These are phyloP conservation scores for Zhuliangozyma parablackwelliae DNA, from an alignment of 1,139 yeast species.

Conservation along the genomic window DNA sequence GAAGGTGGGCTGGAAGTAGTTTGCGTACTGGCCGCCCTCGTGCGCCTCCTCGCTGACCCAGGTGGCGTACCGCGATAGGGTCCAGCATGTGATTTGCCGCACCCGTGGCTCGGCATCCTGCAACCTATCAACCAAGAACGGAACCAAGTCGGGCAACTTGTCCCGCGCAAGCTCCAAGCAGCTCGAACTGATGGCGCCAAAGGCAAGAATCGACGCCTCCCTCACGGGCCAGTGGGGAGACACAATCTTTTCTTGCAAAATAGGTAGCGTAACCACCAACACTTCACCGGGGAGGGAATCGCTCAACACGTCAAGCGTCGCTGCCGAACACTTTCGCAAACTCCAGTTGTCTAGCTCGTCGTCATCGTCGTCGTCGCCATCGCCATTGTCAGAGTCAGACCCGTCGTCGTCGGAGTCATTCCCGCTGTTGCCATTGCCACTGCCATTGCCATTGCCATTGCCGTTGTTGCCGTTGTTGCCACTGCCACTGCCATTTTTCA, in stretches of 20 bases:
- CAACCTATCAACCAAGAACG: slow-evolving; percentile 77
- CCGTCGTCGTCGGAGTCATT: slow-evolving; percentile 14
- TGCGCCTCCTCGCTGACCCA: slow-evolving; percentile 75
- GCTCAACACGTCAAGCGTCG: slow-evolving; percentile 81
- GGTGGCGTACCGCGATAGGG: slow-evolving; percentile 74
- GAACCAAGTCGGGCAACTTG: slow-evolving; percentile 76
- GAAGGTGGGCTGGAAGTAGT: slow-evolving; percentile 71
- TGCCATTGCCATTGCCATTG: slow-evolving; percentile 6
- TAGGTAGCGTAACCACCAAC: slow-evolving; percentile 64
- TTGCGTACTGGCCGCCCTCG: slow-evolving; percentile 58
- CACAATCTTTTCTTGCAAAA: slow-evolving; percentile 65
- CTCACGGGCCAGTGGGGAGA: slow-evolving; percentile 80
- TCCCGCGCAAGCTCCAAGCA: slow-evolving; percentile 68
- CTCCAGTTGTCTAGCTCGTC: slow-evolving; percentile 76
- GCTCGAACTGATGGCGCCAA: slow-evolving; percentile 93
- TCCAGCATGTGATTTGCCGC: slow-evolving; percentile 94
- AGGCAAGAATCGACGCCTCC: slow-evolving; percentile 89
- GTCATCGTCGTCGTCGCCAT: slow-evolving; percentile 64
- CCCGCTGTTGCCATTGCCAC: slow-evolving; percentile 8
- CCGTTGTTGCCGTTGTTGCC: slow-evolving; percentile 32
- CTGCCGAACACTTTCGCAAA: slow-evolving; percentile 88
- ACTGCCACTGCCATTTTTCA: neutral
- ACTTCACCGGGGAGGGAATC: slow-evolving; percentile 65
- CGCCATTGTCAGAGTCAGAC: slow-evolving; percentile 40
- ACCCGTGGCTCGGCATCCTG: slow-evolving; percentile 78